These are phyloP conservation scores for Diplogelasinospora grovesii DNA, from an alignment of 495 filamentous ascomycete genomes.

Conservation along the genomic window DNA sequence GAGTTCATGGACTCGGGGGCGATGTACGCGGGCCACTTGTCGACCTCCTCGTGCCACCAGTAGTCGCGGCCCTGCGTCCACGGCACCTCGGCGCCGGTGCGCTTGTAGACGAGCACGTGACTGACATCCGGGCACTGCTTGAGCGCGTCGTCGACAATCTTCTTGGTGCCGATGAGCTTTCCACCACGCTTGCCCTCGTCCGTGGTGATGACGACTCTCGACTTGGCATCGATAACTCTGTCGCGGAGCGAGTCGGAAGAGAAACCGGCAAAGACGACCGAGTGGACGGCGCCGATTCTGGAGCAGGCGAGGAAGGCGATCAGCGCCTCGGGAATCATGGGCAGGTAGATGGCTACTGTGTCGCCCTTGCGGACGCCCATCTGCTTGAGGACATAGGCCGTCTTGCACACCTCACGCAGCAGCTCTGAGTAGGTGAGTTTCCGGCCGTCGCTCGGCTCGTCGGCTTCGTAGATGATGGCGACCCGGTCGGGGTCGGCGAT, in stretches of 20 bases:
- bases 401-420: constrained; percentile 81
- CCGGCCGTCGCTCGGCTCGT: constrained; percentile 82
- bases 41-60: constrained; percentile 98
- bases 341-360: constrained; percentile 93
- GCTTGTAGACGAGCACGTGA: constrained; percentile 85
- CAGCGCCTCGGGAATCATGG: constrained; percentile 96
- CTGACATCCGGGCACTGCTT: constrained; percentile 92
- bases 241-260: constrained; percentile 94
- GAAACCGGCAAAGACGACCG: constrained; percentile 98
- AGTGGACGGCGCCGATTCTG: constrained; percentile 94
- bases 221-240: constrained; percentile 84
- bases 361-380: constrained; percentile 98
- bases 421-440: constrained; percentile 91
- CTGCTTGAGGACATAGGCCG: constrained; percentile 79
- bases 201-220: constrained; percentile 88
- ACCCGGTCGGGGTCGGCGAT: constrained; percentile 85
- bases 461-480: constrained; percentile 98
- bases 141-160: constrained; percentile 96
- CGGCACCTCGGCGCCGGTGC: constrained; percentile 88
- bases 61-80: constrained; percentile 82
- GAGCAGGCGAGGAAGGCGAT: constrained; percentile 85
- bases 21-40: constrained; percentile 89
- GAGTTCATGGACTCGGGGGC: constrained; percentile 80
- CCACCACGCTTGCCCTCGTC: constrained; percentile 98
- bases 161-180: constrained; percentile 97